These are phyloP conservation scores for Batkoa obscura DNA, from an alignment of 371 early-diverging fungal genomes.

Conservation along the genomic window DNA sequence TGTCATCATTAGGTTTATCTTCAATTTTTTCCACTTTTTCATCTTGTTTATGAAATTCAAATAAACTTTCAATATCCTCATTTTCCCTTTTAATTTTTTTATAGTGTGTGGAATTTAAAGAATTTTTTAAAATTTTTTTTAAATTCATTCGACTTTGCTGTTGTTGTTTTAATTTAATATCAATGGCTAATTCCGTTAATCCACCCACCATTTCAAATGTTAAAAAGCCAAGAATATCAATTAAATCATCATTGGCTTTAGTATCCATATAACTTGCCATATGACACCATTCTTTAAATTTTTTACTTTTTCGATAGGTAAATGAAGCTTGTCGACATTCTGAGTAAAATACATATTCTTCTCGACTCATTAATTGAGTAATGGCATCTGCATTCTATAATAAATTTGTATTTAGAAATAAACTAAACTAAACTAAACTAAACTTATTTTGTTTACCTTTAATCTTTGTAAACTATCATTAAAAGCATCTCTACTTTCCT, in stretches of 20 bases:
- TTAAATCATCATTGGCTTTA: slow-evolving; percentile 83
- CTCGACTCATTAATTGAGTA: slow-evolving; percentile 89
- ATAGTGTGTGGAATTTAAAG: slow-evolving; percentile 1
- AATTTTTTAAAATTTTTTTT: slow-evolving; percentile 3
- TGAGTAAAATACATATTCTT: slow-evolving; percentile 95
- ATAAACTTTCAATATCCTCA: background rate
- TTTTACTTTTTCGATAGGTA: slow-evolving; percentile 81
- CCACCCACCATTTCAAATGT: slow-evolving; percentile 90
- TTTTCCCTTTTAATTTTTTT: background rate
- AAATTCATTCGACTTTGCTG: slow-evolving; percentile 13
- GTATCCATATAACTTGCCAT: slow-evolving; percentile 69
- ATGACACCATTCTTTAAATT: slow-evolving; percentile 91
- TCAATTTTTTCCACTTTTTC: slow-evolving; percentile 7
- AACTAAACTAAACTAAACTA: background rate
- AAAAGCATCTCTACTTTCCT: slow-evolving; percentile 70
- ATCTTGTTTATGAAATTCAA: background rate
- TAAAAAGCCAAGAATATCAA: slow-evolving; percentile 93
- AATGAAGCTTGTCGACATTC: slow-evolving; percentile 97
- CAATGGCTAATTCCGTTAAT: slow-evolving; percentile 69
- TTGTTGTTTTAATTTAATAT: slow-evolving; percentile 43
- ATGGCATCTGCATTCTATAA: slow-evolving; percentile 63
- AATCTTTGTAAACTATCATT: slow-evolving; percentile 64
- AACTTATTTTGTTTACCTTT: slow-evolving; percentile 11
- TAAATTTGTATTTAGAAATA: background rate
- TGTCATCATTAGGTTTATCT: slow-evolving; percentile 14